Evolutionary conservation across 2,329 filamentous ascomycete genomes (phyloP).

Genomic region (Daldinia eschscholtzii): DNA sequence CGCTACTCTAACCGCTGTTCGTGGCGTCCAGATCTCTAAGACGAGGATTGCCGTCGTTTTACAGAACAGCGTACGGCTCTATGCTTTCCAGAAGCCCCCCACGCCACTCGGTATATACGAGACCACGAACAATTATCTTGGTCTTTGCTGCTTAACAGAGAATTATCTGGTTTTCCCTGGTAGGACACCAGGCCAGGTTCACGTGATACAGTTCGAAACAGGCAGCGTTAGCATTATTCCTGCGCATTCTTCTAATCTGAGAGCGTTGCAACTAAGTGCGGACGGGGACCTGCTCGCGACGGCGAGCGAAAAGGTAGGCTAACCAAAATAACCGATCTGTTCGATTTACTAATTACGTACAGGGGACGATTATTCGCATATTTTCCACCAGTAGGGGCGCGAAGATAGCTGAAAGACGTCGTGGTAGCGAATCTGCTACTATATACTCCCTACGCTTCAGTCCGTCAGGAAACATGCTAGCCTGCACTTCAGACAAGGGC

Average conservation of each 20-base stretch:
- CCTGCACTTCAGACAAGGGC: slow-evolving; percentile 95
- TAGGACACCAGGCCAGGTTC: slow-evolving; percentile 87
- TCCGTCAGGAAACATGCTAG: slow-evolving; percentile 81
- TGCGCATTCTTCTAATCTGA: slow-evolving; percentile 83
- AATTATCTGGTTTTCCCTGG: slow-evolving; percentile 86
- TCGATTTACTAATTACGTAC: slow-evolving; percentile 39
- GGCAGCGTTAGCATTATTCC: slow-evolving; percentile 93
- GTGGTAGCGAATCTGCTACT: slow-evolving; percentile 88
- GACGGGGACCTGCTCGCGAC: slow-evolving; percentile 88
- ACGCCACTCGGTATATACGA: slow-evolving; percentile 81
- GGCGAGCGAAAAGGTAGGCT: slow-evolving; percentile 79
- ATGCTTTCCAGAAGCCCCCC: slow-evolving; percentile 80
- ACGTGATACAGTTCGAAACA: slow-evolving; percentile 82
- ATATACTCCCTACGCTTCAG: slow-evolving; percentile 92
- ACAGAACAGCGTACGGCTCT: slow-evolving; percentile 84
- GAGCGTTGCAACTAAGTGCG: slow-evolving; percentile 81
- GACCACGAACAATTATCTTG: slow-evolving; percentile 86
- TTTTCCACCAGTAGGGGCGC: slow-evolving; percentile 85
- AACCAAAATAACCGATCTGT: slow-evolving; percentile 1
- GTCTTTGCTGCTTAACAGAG: slow-evolving; percentile 81
- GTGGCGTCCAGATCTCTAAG: slow-evolving; percentile 81
- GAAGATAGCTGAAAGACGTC: slow-evolving; percentile 84
- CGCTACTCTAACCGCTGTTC: slow-evolving; percentile 82
- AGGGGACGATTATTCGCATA: slow-evolving; percentile 89
- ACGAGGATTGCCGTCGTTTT: slow-evolving; percentile 84